Evolutionary conservation across 2,329 filamentous ascomycete genomes (phyloP), one percentile per base, ranked within the genome.

Genomic region (Dichotomopilus funicola): DNA sequence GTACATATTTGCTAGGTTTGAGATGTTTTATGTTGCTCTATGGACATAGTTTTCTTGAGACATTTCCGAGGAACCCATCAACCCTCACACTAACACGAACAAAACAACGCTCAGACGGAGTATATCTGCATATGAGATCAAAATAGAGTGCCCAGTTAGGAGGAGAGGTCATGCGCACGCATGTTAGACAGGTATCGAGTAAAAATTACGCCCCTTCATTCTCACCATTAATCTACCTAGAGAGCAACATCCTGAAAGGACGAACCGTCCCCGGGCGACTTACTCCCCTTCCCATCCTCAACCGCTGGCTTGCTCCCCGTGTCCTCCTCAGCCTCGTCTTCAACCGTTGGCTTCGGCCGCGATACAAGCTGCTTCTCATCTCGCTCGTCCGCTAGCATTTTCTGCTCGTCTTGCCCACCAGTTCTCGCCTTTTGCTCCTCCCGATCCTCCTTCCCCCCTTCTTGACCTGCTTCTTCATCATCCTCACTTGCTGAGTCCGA

Each of bases 211-310:
- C 6, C 12, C 37, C 38, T 1, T n/a, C n/a, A 3, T 6, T 19
- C 9, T 31, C 6, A 11, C 7, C 19, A 27, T 27, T 27, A 27
- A 27, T n/a, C 5, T 42, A n/a, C 6, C 41, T 72, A 85, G 63
- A 86, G 70, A 58, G 79, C 80, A 47, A 86, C 81, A 62, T 86
- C 80, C 63, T 85, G 81, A 68, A 86, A 85, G n/a, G 80, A 81
- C 5, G 75, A 75, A 0, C 78, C 77, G 60, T 82, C 80, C 13
- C 73, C 75, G 3, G 80, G 76, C 6, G 78, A 79, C 43, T 72
- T 70, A 12, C 72, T 70, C 0, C 73, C 70, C 59, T 75, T 77
- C 47, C 71, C 68, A 12, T 71, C 36, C 64, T 66, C 64, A 12
- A 68, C 34, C 5, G 40, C 49, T 5, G 40, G 40, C 41, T 51